These are phyloP conservation scores for Microthyrium microscopicum DNA, from an alignment of 2,329 filamentous ascomycete genomes.

Conservation along the genomic window DNA sequence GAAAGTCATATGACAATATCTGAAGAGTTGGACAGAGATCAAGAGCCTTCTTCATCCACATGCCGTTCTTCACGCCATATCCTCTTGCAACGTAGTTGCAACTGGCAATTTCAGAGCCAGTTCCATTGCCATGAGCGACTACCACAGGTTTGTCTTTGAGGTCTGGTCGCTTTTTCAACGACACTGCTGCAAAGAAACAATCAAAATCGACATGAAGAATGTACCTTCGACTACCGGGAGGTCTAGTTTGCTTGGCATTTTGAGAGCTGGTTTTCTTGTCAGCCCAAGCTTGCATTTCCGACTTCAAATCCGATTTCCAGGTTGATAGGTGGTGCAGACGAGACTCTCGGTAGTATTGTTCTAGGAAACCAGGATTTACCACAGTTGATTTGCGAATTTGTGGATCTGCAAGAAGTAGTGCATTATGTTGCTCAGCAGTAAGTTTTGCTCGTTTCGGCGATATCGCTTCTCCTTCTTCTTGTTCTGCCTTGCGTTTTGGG, in stretches of 20 bases:
- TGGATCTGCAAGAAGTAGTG: constrained; percentile 66
- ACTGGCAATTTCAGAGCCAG: constrained; percentile 86
- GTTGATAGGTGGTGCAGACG: constrained; percentile 86
- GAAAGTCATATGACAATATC: constrained; percentile 89
- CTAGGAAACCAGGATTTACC: constrained; percentile 81
- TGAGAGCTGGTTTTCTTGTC: constrained; percentile 45
- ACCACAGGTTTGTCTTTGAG: constrained; percentile 65
- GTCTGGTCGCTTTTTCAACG: constrained; percentile 60
- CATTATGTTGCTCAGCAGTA: constrained; percentile 89
- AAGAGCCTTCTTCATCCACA: constrained; percentile 94
- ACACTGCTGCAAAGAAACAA: constrained; percentile 94
- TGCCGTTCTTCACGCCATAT: constrained; percentile 87
- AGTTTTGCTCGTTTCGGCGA: constrained; percentile 28
- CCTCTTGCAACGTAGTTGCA: constrained; percentile 86
- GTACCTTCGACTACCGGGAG: constrained; percentile 54
- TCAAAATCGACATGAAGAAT: constrained; percentile 96
- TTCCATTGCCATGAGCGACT: constrained; percentile 73
- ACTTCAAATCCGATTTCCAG: constrained; percentile 92
- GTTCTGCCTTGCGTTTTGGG: background rate
- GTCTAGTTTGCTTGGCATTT: constrained; percentile 34
- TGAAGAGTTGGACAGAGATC: constrained; percentile 74
- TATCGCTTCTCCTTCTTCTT: constrained; percentile 1
- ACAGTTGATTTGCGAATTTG: constrained; percentile 76
- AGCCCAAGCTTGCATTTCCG: constrained; percentile 66
- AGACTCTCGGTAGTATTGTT: constrained; percentile 90